Base-by-base conservation (phyloP, 2,329 filamentous ascomycete species). In the Graphilbum ipis-grandicollis region DNA sequence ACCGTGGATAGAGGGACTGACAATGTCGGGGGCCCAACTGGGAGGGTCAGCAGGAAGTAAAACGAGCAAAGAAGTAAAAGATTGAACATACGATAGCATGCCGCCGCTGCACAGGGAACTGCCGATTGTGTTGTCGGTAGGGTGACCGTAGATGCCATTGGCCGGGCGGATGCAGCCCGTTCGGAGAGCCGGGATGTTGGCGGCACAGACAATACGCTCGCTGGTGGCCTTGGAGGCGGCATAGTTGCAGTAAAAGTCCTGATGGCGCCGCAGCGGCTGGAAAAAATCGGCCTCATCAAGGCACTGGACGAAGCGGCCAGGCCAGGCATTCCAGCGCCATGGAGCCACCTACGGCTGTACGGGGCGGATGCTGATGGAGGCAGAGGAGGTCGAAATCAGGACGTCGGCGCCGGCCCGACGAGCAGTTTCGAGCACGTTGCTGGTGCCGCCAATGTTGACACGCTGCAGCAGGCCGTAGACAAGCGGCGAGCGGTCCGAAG, bases 111-210 rank as follows among this genome's bases (percentile, higher is more conserved):
- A 52, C 29, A 68, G 46, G 33, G 62, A 60, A 1, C 55, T 47
- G 1, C 59, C 60, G 1, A 63, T 55, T 3, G 63, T 55, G 26
- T 60, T 61, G 44, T 68, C 61, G 4, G 55, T 60, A 2, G 60
- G 60, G 33, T 65, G 57, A 3, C 66, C 66, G 40, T 70, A 70
- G 12, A 71, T 58, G 3, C 62, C 62, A 42, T 68, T 67, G 3
- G 60, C 59, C 1, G 66, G 66, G 3, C 66, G 54, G 38, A 71
- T 65, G 43, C 57, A 58, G 17, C 66, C 66, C 0, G 66, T 68
- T 6, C 65, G 55, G 41, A 71, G 55, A 50, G 5, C 41, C 47
- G 39, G 26, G 3, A 51, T 47, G 19, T 54, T 53, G 25, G 48
- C 48, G 1, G 40, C 47, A 14, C 60, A 56, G 14, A 68, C 54